phyloP scores from a whole-genome alignment of 164 flowering plant genomes.

The Sedum album region DNA sequence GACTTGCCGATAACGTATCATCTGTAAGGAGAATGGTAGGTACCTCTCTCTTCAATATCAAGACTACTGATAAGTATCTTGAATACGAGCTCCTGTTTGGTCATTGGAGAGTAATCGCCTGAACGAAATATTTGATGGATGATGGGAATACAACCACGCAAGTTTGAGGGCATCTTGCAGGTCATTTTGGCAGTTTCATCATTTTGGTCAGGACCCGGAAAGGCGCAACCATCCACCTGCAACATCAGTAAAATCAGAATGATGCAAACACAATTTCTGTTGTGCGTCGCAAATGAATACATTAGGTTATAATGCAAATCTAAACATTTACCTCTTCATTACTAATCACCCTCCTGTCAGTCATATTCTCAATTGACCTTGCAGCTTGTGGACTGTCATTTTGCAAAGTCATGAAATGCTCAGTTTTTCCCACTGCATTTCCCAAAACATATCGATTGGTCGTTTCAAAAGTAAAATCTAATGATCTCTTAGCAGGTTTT shows the following conservation, averaged over 20 bases:
- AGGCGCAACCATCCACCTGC: not conserved
- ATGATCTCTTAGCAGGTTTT: slow-evolving; percentile 36
- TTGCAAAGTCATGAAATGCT: not conserved
- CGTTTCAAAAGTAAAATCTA: slow-evolving; percentile 30
- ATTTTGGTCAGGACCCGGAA: slow-evolving; percentile 2
- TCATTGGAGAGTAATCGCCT: slow-evolving; percentile 30
- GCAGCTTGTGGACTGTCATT: not conserved
- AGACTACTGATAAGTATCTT: slow-evolving; percentile 41
- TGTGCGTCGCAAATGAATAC: too few species aligned
- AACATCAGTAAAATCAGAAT: too few species aligned
- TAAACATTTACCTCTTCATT: not conserved
- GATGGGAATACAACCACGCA: not conserved
- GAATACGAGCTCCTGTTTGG: slow-evolving; percentile 68
- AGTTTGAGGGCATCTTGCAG: slow-evolving; percentile 21
- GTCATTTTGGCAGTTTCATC: slow-evolving; percentile 8
- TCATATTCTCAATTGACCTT: not conserved
- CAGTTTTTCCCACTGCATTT: not conserved
- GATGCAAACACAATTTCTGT: too few species aligned
- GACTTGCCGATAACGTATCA: not conserved
- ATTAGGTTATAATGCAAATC: too few species aligned
- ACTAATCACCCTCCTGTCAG: not conserved
- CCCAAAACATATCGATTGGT: slow-evolving; percentile 16
- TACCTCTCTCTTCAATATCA: slow-evolving; percentile 46
- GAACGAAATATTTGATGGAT: slow-evolving; percentile 39
- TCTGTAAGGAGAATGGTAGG: not conserved